Percentiles rank a stretch among this genome's conserved stretches.
These are phyloP conservation scores for Beta vulgaris DNA, from an alignment of 148 eudicot genomes.

Conservation along the genomic window DNA sequence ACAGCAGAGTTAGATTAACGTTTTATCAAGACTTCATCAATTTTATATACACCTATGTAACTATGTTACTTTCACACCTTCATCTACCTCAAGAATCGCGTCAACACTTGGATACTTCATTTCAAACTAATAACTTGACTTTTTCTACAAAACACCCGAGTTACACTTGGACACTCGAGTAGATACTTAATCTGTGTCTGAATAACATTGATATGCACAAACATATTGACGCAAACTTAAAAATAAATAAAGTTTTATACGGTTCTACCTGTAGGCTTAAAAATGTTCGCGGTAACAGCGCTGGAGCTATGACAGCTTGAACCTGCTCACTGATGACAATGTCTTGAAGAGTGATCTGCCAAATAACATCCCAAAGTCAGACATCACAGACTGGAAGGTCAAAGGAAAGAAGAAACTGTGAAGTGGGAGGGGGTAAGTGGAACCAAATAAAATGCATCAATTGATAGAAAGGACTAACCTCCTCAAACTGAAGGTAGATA, in stretches of 20 bases:
- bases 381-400: background rate
- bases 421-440: background rate
- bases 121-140: no score
- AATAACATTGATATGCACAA: background rate
- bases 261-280: slow-evolving; percentile 62
- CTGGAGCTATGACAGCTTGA: slow-evolving; percentile 84
- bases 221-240: background rate
- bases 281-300: slow-evolving; percentile 78
- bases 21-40: no score
- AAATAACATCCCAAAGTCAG: slow-evolving; percentile 13
- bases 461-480: slow-evolving; percentile 40
- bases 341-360: slow-evolving; percentile 71
- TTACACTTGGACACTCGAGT: no score
- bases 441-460: slow-evolving; percentile 1
- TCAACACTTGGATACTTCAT: no score
- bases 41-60: no score
- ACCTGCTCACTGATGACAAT: slow-evolving; percentile 71
- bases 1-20: no score
- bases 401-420: no score
- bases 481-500: slow-evolving; percentile 81
- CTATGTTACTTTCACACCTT: no score
- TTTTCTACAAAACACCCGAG: no score
- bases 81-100: no score
- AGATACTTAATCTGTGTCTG: no score
- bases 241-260: no score